phyloP scores from a whole-genome alignment of 2,329 filamentous ascomycete species.

The Talaromyces sp. region DNA sequence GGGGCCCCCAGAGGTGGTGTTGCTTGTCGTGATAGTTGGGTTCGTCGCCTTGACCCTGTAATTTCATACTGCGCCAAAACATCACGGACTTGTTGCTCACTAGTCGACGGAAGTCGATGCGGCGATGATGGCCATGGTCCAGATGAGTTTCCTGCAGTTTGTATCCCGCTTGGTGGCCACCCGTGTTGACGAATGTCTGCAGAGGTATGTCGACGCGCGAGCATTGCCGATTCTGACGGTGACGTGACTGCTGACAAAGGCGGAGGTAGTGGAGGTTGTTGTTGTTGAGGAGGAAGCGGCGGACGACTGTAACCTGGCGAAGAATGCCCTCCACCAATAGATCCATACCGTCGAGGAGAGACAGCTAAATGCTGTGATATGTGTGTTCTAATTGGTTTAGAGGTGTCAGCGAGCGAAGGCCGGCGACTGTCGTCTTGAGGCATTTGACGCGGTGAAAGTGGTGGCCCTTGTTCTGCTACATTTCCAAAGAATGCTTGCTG shows the following conservation, averaged over 20 bases:
- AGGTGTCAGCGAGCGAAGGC: constrained; percentile 62
- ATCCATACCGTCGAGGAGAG: constrained; percentile 79
- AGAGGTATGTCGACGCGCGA: constrained; percentile 84
- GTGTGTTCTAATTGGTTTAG: constrained; percentile 66
- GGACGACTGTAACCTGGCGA: constrained; percentile 72
- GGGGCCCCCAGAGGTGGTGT: constrained; percentile 46
- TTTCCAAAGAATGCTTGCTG: constrained; percentile 65
- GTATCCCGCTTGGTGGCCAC: constrained; percentile 60
- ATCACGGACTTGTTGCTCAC: constrained; percentile 62
- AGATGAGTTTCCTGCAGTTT: constrained; percentile 60
- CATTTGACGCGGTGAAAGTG: constrained; percentile 82
- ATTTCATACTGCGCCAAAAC: constrained; percentile 65
- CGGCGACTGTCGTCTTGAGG: constrained; percentile 80
- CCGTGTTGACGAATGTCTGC: constrained; percentile 91
- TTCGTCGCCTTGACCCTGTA: constrained; percentile 50
- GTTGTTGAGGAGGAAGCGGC: constrained; percentile 62
- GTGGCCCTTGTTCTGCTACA: constrained; percentile 64
- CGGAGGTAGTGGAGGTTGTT: constrained; percentile 65
- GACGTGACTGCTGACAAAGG: constrained; percentile 57
- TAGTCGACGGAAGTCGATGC: constrained; percentile 48
- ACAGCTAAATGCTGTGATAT: constrained; percentile 78
- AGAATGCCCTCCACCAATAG: constrained; percentile 67
- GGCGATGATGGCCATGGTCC: constrained; percentile 67
- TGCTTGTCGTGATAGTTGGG: constrained; percentile 49
- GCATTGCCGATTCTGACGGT: constrained; percentile 57